Percentiles rank a stretch among this genome's conserved stretches.
phyloP scores from a whole-genome alignment of 495 filamentous ascomycete genomes.

The Pseudevernia furfuracea region DNA sequence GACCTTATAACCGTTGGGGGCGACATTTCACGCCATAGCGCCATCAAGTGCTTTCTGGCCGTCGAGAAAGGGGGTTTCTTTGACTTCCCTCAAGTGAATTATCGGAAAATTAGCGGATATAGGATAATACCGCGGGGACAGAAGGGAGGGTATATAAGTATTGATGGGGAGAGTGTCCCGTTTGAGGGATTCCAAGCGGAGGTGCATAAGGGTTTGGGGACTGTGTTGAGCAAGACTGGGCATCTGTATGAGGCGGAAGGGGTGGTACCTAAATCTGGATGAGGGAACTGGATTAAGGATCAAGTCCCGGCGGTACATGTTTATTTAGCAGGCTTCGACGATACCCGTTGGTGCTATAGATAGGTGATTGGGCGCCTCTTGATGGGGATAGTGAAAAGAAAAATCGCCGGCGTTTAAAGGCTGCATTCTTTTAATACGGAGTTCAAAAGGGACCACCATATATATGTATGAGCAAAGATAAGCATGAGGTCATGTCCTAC shows the following conservation, averaged over 20 bases:
- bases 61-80: slow-evolving; percentile 68
- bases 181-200: slow-evolving; percentile 89
- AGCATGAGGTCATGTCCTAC: background rate
- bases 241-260: slow-evolving; percentile 67
- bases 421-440: background rate
- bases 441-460: background rate
- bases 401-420: slow-evolving; percentile 1
- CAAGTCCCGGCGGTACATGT: background rate
- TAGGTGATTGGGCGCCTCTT: background rate
- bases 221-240: slow-evolving; percentile 63
- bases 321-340: background rate
- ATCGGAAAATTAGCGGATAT: slow-evolving; percentile 76
- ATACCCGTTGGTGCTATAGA: slow-evolving; percentile 14
- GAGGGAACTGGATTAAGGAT: background rate
- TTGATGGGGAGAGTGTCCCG: slow-evolving; percentile 82
- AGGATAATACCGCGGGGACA: slow-evolving; percentile 65
- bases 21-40: slow-evolving; percentile 54
- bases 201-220: slow-evolving; percentile 77
- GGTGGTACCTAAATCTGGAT: slow-evolving; percentile 23
- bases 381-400: background rate
- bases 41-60: slow-evolving; percentile 58
- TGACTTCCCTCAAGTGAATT: slow-evolving; percentile 64
- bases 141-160: slow-evolving; percentile 74
- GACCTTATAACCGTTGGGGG: slow-evolving; percentile 79
- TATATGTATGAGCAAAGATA: background rate